Base-by-base conservation (phyloP, 2,329 filamentous ascomycete genomes). In the Trichoderma breve region DNA sequence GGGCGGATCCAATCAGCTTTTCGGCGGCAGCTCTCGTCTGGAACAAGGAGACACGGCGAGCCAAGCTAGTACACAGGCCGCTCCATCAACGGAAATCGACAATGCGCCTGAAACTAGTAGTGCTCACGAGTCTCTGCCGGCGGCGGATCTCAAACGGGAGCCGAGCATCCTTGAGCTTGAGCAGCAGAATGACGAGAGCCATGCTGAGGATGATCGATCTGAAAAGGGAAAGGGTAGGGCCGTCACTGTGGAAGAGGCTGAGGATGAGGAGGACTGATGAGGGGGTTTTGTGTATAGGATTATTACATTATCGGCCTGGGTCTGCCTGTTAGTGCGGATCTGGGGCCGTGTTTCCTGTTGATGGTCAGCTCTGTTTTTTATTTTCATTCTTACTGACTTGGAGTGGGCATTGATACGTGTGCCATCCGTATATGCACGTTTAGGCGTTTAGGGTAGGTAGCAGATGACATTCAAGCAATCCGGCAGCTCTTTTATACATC, bases 1-100 rank as follows among this genome's bases (percentile, higher is more conserved):
- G 86, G 85, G 85, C 61, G 84, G 85, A 15, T 79, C 84, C 3
- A 82, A 84, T 18, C 86, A 87, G 75, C 78, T 87, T 0, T 87
- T 87, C 71, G 79, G 79, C 18, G 80, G 77, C 62, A 79, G 79
- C 21, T 70, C 77, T 51, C 76, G 77, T 30, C 55, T 79, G 62
- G 76, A 77, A 24, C 64, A 75, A 21, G 58, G 64, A 6, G 78
- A 80, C 21, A 71, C 66, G 28, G 67, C 67, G 2, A 51, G 58
- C 30, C 71, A 71, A n/a, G 18, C 74, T 21, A 70, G 58, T 14
- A 51, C 51, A 7, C 71, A 71, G 28, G 18, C 74, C 24, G 65
- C 57, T 26, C 34, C 71, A 3, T 75, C 67, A 36, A 65, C 15
- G 58, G 70, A 67, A 18, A 24, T 21, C 2, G 70, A 67, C n/a